Evolutionary conservation across 345 rosid species (phyloP).

Genomic region (Jatropha curcas): DNA sequence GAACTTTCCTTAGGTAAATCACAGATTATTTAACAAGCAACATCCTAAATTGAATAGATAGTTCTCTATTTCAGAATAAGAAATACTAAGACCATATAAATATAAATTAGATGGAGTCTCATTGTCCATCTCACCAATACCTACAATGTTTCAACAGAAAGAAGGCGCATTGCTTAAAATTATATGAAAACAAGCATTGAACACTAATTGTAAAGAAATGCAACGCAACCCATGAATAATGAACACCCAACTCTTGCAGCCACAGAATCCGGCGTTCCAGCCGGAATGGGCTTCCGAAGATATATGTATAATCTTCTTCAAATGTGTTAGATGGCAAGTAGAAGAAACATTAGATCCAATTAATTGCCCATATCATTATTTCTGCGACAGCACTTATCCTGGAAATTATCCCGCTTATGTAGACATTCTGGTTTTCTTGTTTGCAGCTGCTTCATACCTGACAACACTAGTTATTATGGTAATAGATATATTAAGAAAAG

Average conservation of each 20-base stretch:
- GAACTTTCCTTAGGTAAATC: not conserved
- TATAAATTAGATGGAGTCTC: slow-evolving; percentile 45
- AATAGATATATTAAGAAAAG: slow-evolving; percentile 39
- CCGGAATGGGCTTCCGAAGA: slow-evolving; percentile 46
- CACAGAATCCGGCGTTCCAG: slow-evolving; percentile 18
- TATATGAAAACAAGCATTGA: not conserved
- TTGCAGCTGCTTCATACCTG: slow-evolving; percentile 46
- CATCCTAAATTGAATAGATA: not conserved
- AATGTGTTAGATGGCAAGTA: slow-evolving; percentile 75
- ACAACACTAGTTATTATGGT: slow-evolving; percentile 44
- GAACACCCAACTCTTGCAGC: slow-evolving; percentile 28
- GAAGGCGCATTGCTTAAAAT: slow-evolving; percentile 20
- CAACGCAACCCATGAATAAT: slow-evolving; percentile 16
- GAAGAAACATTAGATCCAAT: slow-evolving; percentile 83
- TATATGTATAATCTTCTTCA: slow-evolving; percentile 51
- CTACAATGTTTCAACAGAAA: slow-evolving; percentile 47
- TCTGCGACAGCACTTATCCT: slow-evolving; percentile 63
- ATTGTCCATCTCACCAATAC: slow-evolving; percentile 53
- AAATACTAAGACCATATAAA: not conserved
- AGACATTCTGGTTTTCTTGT: slow-evolving; percentile 48
- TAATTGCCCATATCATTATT: slow-evolving; percentile 79
- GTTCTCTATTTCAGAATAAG: not conserved
- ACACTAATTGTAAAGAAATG: slow-evolving; percentile 11
- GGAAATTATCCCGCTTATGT: slow-evolving; percentile 50
- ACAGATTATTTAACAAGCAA: not conserved